A percentile compares a stretch with the other conserved stretches of the same genome.
These are phyloP conservation scores for Poa pratensis DNA, from an alignment of 176 grass and related monocot species.

Conservation along the genomic window DNA sequence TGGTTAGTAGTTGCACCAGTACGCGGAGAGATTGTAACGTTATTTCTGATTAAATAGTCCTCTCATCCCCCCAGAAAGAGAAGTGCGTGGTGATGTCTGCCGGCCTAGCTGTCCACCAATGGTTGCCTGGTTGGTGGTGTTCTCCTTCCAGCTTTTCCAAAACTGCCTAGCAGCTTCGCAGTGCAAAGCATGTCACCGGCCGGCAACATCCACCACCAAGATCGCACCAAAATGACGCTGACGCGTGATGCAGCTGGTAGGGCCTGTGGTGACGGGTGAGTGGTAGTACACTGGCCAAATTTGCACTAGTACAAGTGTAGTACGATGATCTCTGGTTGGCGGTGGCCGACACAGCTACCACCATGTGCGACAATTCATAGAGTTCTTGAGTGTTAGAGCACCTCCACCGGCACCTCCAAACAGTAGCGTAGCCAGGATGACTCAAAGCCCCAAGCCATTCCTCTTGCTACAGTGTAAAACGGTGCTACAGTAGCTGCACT, in stretches of 20 bases:
- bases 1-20: too few relatives aligned
- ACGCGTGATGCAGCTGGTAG: not conserved
- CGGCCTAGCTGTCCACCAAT: not conserved
- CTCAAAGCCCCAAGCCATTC: too few relatives aligned
- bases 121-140: not conserved
- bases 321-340: slow-evolving; percentile 16
- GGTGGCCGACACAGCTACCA: not conserved
- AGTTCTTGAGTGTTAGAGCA: too few relatives aligned
- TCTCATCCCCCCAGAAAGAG: too few relatives aligned
- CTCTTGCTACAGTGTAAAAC: too few relatives aligned
- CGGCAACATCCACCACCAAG: not conserved
- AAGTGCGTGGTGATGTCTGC: too few relatives aligned
- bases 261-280: not conserved
- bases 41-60: too few relatives aligned
- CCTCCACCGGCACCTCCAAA: too few relatives aligned
- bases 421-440: too few relatives aligned
- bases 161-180: not conserved
- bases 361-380: not conserved
- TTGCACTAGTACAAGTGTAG: slow-evolving; percentile 12
- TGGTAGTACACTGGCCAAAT: not conserved
- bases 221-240: not conserved
- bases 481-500: too few relatives aligned
- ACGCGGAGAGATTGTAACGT: too few relatives aligned
- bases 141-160: not conserved
- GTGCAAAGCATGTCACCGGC: not conserved